phyloP scores from a whole-genome alignment of 305 asterid genomes.

The Solanum hybrid region DNA sequence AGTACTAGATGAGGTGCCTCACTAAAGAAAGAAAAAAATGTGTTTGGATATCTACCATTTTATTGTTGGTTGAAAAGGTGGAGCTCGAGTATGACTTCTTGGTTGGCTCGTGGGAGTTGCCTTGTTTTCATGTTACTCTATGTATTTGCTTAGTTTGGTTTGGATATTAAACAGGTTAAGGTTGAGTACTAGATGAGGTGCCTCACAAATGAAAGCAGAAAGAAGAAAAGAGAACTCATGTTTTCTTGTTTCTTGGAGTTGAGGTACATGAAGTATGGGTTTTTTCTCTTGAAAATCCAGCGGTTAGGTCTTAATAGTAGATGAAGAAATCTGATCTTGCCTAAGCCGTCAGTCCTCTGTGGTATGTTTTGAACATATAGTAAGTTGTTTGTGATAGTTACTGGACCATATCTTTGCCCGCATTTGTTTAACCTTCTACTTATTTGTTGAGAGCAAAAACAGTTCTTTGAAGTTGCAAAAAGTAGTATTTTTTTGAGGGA shows the following conservation, averaged over 20 bases:
- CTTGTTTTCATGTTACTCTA: background rate
- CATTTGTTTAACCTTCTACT: background rate
- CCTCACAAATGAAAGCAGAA: background rate
- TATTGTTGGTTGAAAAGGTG: background rate
- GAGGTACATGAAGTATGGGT: background rate
- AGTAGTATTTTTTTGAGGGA: too few relatives aligned
- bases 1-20: background rate
- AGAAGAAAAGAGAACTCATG: background rate
- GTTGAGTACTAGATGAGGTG: background rate
- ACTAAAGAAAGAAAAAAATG: background rate
- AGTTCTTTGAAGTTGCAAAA: background rate
- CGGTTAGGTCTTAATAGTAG: background rate
- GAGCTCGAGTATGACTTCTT: background rate
- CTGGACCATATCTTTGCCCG: background rate
- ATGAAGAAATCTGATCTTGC: background rate
- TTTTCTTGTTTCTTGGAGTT: background rate
- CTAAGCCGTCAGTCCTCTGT: background rate
- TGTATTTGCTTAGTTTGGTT: background rate
- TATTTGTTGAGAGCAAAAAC: background rate
- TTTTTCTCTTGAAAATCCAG: background rate
- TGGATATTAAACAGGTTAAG: background rate
- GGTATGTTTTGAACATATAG: background rate
- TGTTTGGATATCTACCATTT: background rate
- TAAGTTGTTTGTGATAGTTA: background rate
- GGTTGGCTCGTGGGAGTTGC: background rate